These are phyloP conservation scores for Haematococcus sp. DNA, from an alignment of 139 green algal species.

Conservation along the genomic window DNA sequence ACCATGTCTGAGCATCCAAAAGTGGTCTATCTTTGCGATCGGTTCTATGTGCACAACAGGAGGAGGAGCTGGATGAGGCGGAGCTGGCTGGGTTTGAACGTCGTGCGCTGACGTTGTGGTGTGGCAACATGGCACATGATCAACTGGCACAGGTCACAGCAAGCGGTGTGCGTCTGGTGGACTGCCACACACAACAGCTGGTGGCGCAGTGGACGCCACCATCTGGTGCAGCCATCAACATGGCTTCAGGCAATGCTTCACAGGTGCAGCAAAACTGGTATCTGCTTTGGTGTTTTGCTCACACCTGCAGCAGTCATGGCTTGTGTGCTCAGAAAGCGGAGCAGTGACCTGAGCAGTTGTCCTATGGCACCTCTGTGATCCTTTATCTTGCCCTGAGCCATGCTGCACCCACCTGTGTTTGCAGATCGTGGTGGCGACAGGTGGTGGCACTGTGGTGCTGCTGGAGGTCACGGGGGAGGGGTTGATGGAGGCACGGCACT, in stretches of 20 bases:
- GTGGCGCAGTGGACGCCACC: conserved; percentile 65
- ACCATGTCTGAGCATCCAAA: too few species aligned
- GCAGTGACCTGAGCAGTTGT: too few species aligned
- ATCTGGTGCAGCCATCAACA: conserved; percentile 58
- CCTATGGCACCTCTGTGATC: too few species aligned
- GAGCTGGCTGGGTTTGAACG: conserved; percentile 81
- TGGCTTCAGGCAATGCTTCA: conserved; percentile 69
- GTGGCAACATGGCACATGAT: conserved; percentile 74
- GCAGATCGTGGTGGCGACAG: conserved; percentile 74
- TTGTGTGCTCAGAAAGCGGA: too few species aligned
- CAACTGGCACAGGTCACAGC: conserved; percentile 77
- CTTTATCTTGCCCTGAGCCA: too few species aligned
- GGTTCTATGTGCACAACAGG: too few species aligned
- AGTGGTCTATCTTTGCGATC: too few species aligned
- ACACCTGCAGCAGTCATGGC: too few species aligned
- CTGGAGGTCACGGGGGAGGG: conserved; percentile 63
- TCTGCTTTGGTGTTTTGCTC: too few species aligned
- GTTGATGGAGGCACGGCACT: conserved; percentile 46
- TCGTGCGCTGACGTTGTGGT: conserved; percentile 80
- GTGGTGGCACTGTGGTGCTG: conserved; percentile 66
- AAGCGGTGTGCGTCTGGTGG: conserved; percentile 49
- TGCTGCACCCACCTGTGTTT: not conserved
- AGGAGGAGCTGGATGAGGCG: conserved; percentile 81
- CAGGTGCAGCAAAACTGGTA: conserved; percentile 50
- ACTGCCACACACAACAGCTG: conserved; percentile 38